Percentiles rank a stretch among this genome's conserved stretches.
Evolutionary conservation across 805 yeast species (phyloP).

Genomic region (Saturnispora hagleri): DNA sequence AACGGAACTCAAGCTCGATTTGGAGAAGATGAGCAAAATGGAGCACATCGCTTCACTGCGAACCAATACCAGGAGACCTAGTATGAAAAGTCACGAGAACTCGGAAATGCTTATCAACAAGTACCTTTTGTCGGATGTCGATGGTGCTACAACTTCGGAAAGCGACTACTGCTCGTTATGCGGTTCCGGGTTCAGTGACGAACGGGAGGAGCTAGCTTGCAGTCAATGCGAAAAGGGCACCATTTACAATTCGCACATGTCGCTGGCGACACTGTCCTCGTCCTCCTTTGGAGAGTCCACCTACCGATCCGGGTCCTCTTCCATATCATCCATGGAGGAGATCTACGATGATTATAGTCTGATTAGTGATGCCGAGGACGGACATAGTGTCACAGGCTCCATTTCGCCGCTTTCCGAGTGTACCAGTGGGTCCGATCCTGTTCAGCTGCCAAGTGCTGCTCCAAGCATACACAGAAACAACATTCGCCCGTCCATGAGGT

Average conservation of each 20-base stretch:
- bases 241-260: neutral
- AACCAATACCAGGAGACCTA: neutral
- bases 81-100: neutral
- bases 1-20: slow-evolving; percentile 23
- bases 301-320: neutral
- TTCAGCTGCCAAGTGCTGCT: no score
- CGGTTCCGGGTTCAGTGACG: neutral
- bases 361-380: neutral
- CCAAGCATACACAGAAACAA: slow-evolving; percentile 12
- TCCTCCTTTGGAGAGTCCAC: neutral
- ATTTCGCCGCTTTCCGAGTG: neutral
- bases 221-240: neutral
- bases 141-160: neutral
- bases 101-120: neutral
- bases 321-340: slow-evolving; percentile 2
- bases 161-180: neutral
- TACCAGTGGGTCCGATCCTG: neutral
- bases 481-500: slow-evolving; percentile 5
- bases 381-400: neutral
- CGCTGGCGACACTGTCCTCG: neutral
- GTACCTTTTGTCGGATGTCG: neutral
- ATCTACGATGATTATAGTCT: slow-evolving; percentile 7
- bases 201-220: neutral
- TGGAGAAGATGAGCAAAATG: slow-evolving; percentile 11
- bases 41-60: slow-evolving; percentile 8